Evolutionary conservation across 768 basidiomycete species (phyloP), one percentile per base, ranked within the genome.

Genomic region (Mycena vitilis): DNA sequence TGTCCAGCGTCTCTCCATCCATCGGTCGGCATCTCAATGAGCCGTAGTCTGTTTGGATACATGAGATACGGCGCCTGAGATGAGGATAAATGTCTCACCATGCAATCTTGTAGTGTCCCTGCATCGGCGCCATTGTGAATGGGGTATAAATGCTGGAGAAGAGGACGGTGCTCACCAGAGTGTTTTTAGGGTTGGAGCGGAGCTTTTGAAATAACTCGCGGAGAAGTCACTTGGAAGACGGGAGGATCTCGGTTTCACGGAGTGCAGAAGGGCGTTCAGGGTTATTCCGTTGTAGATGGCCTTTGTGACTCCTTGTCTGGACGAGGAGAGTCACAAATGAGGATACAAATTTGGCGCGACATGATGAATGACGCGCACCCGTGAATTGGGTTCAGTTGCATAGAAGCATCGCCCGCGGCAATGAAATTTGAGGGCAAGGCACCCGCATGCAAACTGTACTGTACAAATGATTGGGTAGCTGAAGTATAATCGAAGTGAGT

Each of bases 241-340:
- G 4, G 16, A 15, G 25, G 6, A 25, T 23, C 10, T 25, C 1
- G 49, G 22, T 4, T 51, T 23, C 34, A 47, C 30, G 12, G 59
- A 12, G 23, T 71, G 42, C 9, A 76, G 61, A 13, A 74, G 30
- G 11, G 60, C 48, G 56, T 74, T 73, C 7, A 77, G 45, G 2
- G 72, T 73, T 3, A 77, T 52, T 7, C 64, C 73, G 16, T 74
- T 73, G 15, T 74, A 25, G 16, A 71, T 54, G 13, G 72, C 71
- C 60, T 76, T 76, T 1, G 72, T 71, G 23, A 68, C 70, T 4
- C 77, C 76, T 56, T 75, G 73, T 0, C 73, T 70, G 47, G 18
- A 7, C 1, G 13, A 45, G 52, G 18, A 22, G 44, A 45, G 7
- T 13, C 15, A 15, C 0, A 20, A 54, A 36, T 45, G 44, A 45